These are phyloP conservation scores for Scleroderma bovista DNA, from an alignment of 768 basidiomycete genomes.

Conservation along the genomic window DNA sequence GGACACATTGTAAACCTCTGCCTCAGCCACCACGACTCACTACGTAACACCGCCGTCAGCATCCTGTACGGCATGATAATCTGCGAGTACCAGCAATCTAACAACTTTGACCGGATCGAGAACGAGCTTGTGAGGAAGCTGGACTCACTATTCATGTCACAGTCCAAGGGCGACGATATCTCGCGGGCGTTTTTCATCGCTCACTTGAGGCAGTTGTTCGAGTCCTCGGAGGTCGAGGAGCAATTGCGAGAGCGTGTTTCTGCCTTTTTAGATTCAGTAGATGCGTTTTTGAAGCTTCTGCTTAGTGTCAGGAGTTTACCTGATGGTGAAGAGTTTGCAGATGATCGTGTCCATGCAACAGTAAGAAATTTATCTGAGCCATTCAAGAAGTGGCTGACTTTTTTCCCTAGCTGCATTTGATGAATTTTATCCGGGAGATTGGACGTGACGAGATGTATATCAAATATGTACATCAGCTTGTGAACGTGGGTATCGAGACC, in stretches of 20 bases:
- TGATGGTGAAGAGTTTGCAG: constrained; percentile 89
- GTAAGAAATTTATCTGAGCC: constrained; percentile 33
- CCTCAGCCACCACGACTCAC: constrained; percentile 89
- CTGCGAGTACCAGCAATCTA: constrained; percentile 80
- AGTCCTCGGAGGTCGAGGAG: constrained; percentile 75
- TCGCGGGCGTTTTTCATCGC: constrained; percentile 90
- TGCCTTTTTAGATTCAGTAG: constrained; percentile 82
- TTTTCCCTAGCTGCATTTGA: constrained; percentile 60
- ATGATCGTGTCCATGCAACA: constrained; percentile 91
- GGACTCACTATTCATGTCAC: constrained; percentile 89
- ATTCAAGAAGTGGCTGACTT: constrained; percentile 5
- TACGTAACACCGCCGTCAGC: constrained; percentile 85
- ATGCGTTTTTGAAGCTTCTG: constrained; percentile 87
- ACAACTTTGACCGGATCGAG: constrained; percentile 85
- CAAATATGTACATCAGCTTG: constrained; percentile 93
- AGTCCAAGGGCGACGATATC: constrained; percentile 86
- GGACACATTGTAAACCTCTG: constrained; percentile 90
- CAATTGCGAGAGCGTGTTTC: constrained; percentile 72
- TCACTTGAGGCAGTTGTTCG: constrained; percentile 86
- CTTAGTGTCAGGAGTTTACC: constrained; percentile 85
- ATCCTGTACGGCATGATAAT: constrained; percentile 96
- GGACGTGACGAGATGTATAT: constrained; percentile 92
- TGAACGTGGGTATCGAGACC: constrained; percentile 53
- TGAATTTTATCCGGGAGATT: constrained; percentile 91
- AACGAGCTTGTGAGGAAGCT: constrained; percentile 88